Evolutionary conservation across 257 asterid genomes (phyloP).

Genomic region (Solanum clarkiae): DNA sequence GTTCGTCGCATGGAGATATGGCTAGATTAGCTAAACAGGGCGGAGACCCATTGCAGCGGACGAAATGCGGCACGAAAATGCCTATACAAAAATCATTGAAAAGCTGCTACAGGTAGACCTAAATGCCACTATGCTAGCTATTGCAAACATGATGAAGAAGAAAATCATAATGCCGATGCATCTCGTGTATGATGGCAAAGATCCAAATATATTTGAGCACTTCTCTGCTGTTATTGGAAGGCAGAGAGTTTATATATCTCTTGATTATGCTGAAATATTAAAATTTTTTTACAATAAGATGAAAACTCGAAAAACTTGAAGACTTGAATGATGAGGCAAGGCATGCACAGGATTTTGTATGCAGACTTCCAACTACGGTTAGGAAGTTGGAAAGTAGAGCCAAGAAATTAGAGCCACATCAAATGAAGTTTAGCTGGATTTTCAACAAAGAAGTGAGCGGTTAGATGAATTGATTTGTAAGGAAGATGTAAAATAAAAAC

Average conservation of each 20-base stretch:
- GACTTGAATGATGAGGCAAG: conserved; percentile 12
- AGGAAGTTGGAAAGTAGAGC: not conserved
- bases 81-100: conserved; percentile 3
- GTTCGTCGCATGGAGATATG: too few relatives aligned
- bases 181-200: conserved; percentile 19
- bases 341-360: conserved; percentile 2
- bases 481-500: not conserved
- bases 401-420: not conserved
- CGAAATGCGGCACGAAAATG: not conserved
- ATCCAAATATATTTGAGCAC: conserved; percentile 11
- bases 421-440: conserved; percentile 18
- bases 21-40: too few relatives aligned
- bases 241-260: conserved; percentile 1
- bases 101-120: conserved; percentile 21
- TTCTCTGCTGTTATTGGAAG: conserved; percentile 5
- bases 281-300: conserved; percentile 16
- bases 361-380: too few relatives aligned
- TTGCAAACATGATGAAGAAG: conserved; percentile 27
- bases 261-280: conserved; percentile 18
- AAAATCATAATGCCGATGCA: conserved; percentile 23
- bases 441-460: conserved; percentile 3
- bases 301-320: conserved; percentile 17
- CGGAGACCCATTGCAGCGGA: too few relatives aligned
- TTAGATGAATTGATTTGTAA: not conserved
- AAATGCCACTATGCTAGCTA: conserved; percentile 11